Evolutionary conservation across 2,329 filamentous ascomycete genomes (phyloP).

Genomic region (Colletotrichum tanaceti): DNA sequence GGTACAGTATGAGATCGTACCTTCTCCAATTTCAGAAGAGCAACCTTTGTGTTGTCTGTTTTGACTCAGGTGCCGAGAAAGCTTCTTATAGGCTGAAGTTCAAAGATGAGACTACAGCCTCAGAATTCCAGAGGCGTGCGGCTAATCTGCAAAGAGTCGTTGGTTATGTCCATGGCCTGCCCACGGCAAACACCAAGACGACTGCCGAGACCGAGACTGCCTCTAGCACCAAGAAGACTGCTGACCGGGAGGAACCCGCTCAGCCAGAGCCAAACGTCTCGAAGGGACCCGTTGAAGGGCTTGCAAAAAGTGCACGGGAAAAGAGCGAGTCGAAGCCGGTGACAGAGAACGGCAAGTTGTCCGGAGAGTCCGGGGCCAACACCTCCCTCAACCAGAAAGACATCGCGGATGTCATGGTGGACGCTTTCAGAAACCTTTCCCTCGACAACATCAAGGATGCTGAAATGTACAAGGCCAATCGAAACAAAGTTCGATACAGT

Average conservation of each 20-base stretch:
- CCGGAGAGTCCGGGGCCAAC: background rate
- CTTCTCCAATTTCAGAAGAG: background rate
- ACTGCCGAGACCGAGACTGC: background rate
- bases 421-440: constrained; percentile 26
- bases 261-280: background rate
- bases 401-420: background rate
- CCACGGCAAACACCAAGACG: background rate
- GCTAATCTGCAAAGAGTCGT: constrained; percentile 5
- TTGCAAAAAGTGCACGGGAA: background rate
- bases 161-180: background rate
- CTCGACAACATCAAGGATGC: constrained; percentile 26
- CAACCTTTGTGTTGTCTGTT: background rate
- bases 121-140: background rate
- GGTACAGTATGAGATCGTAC: constrained; percentile 5
- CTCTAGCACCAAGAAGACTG: background rate
- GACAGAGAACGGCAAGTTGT: background rate
- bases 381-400: too few relatives aligned
- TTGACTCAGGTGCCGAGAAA: background rate
- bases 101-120: background rate
- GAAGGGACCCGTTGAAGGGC: background rate
- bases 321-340: background rate
- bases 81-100: constrained; percentile 5
- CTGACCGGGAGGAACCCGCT: background rate
- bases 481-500: constrained; percentile 18
- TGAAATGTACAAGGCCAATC: constrained; percentile 28